Conservation (phyloP, 2,329 filamentous ascomycete genomes). For the Hypoxylon sp. region DNA sequence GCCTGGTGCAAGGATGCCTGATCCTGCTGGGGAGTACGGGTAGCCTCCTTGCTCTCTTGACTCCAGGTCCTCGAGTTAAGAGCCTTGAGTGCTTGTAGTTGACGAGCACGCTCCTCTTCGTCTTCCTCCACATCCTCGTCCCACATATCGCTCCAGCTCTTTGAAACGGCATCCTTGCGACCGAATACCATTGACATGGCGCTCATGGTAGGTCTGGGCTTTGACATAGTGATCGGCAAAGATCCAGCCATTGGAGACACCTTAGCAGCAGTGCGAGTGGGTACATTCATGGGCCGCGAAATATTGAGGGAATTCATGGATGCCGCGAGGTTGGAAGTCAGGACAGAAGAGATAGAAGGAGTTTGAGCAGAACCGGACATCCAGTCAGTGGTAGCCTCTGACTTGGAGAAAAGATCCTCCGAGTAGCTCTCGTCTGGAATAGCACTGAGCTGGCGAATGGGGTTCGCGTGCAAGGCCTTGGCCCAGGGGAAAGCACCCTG, state of each 20-base stretch:
- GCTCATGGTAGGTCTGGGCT: slow-evolving; percentile 76
- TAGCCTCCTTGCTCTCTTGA: slow-evolving; percentile 73
- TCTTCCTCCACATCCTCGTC: slow-evolving; percentile 90
- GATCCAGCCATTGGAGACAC: slow-evolving; percentile 76
- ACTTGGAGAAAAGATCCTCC: slow-evolving; percentile 88
- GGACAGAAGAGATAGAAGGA: slow-evolving; percentile 84
- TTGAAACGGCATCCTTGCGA: slow-evolving; percentile 84
- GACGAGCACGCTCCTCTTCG: slow-evolving; percentile 74
- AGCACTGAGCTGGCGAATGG: slow-evolving; percentile 86
- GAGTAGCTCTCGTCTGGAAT: slow-evolving; percentile 86
- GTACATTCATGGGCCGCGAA: slow-evolving; percentile 60
- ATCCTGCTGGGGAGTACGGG: slow-evolving; percentile 54
- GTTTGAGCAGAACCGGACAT: slow-evolving; percentile 82
- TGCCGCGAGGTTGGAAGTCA: slow-evolving; percentile 84
- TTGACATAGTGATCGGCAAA: slow-evolving; percentile 83
- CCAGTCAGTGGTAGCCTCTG: slow-evolving; percentile 81
- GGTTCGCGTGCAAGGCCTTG: slow-evolving; percentile 85
- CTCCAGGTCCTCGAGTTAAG: slow-evolving; percentile 85
- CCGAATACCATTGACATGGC: slow-evolving; percentile 87
- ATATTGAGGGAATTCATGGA: slow-evolving; percentile 83
- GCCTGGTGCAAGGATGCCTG: slow-evolving; percentile 62
- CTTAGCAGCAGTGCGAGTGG: slow-evolving; percentile 65
- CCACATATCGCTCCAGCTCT: slow-evolving; percentile 99
- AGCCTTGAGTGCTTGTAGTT: slow-evolving; percentile 72
- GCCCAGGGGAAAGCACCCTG: slow-evolving; percentile 94